Evolutionary conservation across 139 green algal species (phyloP), one percentile per base, ranked within the genome.

Genomic region (Parachlorella kessleri): DNA sequence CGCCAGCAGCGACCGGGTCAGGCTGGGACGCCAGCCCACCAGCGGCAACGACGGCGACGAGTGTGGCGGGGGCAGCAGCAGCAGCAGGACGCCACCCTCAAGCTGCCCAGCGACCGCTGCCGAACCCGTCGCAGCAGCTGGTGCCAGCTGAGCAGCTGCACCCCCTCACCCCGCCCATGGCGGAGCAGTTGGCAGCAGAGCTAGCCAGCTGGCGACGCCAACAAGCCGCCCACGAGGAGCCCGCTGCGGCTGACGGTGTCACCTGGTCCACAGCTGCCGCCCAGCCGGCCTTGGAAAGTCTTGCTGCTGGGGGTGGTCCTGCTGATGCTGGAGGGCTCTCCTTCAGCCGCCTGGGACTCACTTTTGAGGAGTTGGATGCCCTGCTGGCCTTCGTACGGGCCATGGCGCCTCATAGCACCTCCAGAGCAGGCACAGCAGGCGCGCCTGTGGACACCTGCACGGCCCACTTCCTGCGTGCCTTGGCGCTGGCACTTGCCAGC

Each of bases 381-480:
- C 54, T 84, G 55, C 70, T 84, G 33, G 59, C 79, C 23, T 53
- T 81, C 4, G 72, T 63, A 10, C 24, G 5, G 5, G 66, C 42
- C 6, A 65, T 83, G 5, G 40, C 26, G 1, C 36, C 2, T 38
- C 54, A 32, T 54, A n/a, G 14, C 24, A 30, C 24, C 30, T 8
- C 28, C 3, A 21, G 1, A 42, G 28, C 7, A n/a, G 30, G 18
- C 18, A 33, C 33, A 32, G 55, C 32, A 71, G 66, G 33, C 5
- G 66, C 26, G 35, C 3, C 33, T n/a, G 67, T 83, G 28, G 70
- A 83, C 32, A 59, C 5, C 3, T 24, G 69, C 59, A 69, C 48
- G 38, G 78, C 78, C 3, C 54, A 59, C 41, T 83, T 83, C n/a
- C 39, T 83, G 23, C 55, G 73, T 9, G 70, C n/a, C 35, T 32